Conservation (phyloP, 2,329 filamentous ascomycete species). For the Colletotrichum sp. region DNA sequence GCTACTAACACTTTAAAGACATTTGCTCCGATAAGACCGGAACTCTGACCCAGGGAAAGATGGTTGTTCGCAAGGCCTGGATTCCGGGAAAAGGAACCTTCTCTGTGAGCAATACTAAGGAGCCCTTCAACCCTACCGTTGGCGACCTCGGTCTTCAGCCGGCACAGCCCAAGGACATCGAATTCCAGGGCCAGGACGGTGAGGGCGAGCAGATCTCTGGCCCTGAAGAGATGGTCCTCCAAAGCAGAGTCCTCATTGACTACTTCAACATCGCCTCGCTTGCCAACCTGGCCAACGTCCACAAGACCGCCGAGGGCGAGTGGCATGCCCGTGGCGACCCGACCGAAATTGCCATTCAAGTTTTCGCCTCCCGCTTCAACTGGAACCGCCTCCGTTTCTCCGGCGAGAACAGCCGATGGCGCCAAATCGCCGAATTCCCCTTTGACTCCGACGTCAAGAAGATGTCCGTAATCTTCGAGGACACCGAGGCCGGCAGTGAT, state of each 20-base stretch:
- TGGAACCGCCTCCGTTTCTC: conserved; percentile 62
- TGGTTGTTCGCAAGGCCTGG: conserved; percentile 60
- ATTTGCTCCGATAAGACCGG: conserved; percentile 65
- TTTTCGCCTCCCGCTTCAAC: conserved; percentile 73
- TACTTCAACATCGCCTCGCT: conserved; percentile 69
- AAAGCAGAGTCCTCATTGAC: conserved; percentile 46
- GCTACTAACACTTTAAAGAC: conserved; percentile 31
- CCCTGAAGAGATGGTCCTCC: conserved; percentile 38
- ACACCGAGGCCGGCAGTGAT: conserved; percentile 33
- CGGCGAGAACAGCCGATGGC: conserved; percentile 57
- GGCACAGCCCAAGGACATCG: conserved; percentile 39
- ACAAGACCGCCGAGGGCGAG: conserved; percentile 53
- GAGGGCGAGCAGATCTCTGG: conserved; percentile 30
- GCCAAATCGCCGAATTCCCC: conserved; percentile 70
- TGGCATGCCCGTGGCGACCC: conserved; percentile 72
- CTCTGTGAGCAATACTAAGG: conserved; percentile 52
- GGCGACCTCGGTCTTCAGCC: conserved; percentile 49
- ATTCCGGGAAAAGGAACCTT: conserved; percentile 53
- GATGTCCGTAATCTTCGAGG: conserved; percentile 73
- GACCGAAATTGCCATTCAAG: conserved; percentile 77
- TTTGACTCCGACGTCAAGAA: conserved; percentile 79
- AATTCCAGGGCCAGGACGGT: conserved; percentile 28
- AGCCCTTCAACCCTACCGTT: conserved; percentile 62
- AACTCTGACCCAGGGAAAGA: conserved; percentile 57
- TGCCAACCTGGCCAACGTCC: conserved; percentile 69